Percentiles rank a stretch among this genome's conserved stretches.
phyloP scores from a whole-genome alignment of 495 filamentous ascomycete genomes.

The Elasticomyces elasticus region DNA sequence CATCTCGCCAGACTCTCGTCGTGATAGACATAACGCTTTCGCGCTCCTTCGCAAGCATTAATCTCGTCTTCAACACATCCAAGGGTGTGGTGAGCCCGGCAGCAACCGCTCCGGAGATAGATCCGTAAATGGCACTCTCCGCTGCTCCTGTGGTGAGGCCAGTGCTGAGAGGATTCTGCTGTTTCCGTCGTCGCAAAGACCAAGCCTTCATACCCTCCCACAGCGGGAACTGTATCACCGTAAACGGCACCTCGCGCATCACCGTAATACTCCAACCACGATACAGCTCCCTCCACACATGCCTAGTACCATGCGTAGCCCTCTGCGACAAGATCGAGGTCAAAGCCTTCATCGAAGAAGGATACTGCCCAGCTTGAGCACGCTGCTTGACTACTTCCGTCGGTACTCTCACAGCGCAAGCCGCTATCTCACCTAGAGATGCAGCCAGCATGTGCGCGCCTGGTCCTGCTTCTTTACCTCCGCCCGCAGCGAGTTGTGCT shows the following conservation, averaged over 20 bases:
- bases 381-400: slow-evolving; percentile 97
- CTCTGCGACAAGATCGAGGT: slow-evolving; percentile 54
- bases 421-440: slow-evolving; percentile 78
- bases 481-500: slow-evolving; percentile 8
- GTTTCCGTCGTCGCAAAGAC: slow-evolving; percentile 6
- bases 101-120: slow-evolving; percentile 70
- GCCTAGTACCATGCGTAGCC: slow-evolving; percentile 33
- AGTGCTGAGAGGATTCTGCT: slow-evolving; percentile 5
- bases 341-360: slow-evolving; percentile 51
- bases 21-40: slow-evolving; percentile 51
- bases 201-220: slow-evolving; percentile 80
- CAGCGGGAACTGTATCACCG: slow-evolving; percentile 89
- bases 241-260: slow-evolving; percentile 93
- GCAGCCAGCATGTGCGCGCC: slow-evolving; percentile 78
- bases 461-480: slow-evolving; percentile 24
- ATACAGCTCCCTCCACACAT: slow-evolving; percentile 76
- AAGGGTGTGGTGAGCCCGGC: slow-evolving; percentile 85
- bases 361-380: slow-evolving; percentile 72
- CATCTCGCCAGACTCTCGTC: slow-evolving; percentile 54
- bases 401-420: slow-evolving; percentile 84
- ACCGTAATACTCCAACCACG: slow-evolving; percentile 85
- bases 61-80: slow-evolving; percentile 90
- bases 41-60: slow-evolving; percentile 68
- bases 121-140: slow-evolving; percentile 82
- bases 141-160: slow-evolving; percentile 56